phyloP scores from a whole-genome alignment of 2,329 filamentous ascomycete species.

The Diplocarpon mali region DNA sequence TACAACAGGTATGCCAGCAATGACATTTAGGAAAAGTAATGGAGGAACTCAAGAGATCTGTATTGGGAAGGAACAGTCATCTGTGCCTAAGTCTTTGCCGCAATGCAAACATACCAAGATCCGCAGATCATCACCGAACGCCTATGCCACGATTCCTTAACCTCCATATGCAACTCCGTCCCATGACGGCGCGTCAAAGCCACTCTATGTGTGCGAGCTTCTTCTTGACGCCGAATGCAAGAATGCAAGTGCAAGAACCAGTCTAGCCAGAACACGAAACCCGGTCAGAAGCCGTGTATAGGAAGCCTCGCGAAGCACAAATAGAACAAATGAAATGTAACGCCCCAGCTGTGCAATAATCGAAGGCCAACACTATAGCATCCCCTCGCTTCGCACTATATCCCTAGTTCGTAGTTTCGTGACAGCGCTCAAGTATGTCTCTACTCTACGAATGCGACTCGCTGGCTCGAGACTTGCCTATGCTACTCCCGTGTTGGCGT shows the following conservation, averaged over 20 bases:
- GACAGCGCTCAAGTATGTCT: background rate
- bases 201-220: too few species aligned
- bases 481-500: constrained; percentile 22
- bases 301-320: background rate
- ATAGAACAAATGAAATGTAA: background rate
- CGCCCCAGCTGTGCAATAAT: background rate
- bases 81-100: background rate
- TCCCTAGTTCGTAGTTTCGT: constrained; percentile 19
- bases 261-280: background rate
- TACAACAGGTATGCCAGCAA: too few species aligned
- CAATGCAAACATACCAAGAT: background rate
- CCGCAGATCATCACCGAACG: constrained; percentile 7
- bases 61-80: too few species aligned
- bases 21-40: too few species aligned
- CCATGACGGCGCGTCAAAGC: too few species aligned
- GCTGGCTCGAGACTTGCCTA: constrained; percentile 15
- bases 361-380: background rate
- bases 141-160: constrained; percentile 2
- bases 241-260: background rate
- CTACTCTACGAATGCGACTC: constrained; percentile 12
- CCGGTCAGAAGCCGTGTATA: background rate
- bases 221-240: too few species aligned
- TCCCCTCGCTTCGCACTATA: background rate
- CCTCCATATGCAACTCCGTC: background rate
- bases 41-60: too few species aligned